These are phyloP conservation scores for Parascedosporium putredinis DNA, from an alignment of 2,329 filamentous ascomycete genomes.

Conservation along the genomic window DNA sequence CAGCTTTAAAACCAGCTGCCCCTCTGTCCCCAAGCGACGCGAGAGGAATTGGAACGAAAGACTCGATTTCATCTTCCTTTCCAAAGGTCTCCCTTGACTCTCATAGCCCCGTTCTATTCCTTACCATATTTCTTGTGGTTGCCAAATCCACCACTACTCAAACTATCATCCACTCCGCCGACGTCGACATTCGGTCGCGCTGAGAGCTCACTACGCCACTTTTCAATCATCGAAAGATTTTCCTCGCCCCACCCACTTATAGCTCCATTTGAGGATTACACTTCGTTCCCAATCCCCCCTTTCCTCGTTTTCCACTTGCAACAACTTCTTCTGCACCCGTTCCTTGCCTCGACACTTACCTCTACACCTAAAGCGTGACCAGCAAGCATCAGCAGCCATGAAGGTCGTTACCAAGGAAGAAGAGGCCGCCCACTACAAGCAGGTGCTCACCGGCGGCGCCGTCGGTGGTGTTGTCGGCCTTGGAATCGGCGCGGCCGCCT, in stretches of 20 bases:
- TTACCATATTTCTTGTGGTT: neutral
- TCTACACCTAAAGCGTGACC: too few relatives aligned
- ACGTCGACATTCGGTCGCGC: too few relatives aligned
- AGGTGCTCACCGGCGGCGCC: conserved; percentile 69
- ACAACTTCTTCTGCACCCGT: neutral
- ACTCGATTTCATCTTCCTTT: too few relatives aligned
- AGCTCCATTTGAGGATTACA: neutral
- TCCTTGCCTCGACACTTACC: neutral
- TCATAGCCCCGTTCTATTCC: neutral
- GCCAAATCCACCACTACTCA: too few relatives aligned
- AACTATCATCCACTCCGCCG: too few relatives aligned
- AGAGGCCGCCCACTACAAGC: conserved; percentile 72
- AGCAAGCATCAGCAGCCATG: conserved; percentile 44
- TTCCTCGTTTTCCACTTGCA: neutral
- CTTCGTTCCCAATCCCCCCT: too few relatives aligned
- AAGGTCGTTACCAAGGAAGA: conserved; percentile 94
- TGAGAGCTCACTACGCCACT: neutral
- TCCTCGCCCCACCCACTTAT: neutral
- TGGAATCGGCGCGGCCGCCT: conserved; percentile 54
- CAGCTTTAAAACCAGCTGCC: neutral
- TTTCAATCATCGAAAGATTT: neutral
- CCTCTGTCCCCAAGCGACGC: neutral
- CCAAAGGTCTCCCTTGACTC: too few relatives aligned
- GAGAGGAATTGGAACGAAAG: neutral
- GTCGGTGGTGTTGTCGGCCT: conserved; percentile 63